Evolutionary conservation across 306 rosid species (phyloP), one percentile per base, ranked within the genome.

Genomic region (Sindora glabra): DNA sequence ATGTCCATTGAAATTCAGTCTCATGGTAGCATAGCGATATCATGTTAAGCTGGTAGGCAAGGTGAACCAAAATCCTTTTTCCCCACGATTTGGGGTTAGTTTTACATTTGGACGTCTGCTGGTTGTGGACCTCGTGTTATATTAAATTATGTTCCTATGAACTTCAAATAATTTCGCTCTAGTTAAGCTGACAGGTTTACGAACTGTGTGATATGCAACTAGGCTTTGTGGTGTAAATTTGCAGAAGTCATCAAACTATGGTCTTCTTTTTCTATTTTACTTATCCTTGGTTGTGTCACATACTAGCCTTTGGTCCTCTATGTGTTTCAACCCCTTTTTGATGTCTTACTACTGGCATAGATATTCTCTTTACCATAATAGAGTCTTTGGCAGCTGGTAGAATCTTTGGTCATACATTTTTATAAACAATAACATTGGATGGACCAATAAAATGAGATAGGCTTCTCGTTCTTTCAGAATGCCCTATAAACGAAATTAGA

Each of bases 381-480:
- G 24, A 38, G 10, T 27, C 44, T 51, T 46, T 67, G 6, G 15
- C 29, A 60, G 46, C 34, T 10, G 25, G 14, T 24, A 17, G 56
- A 53, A 34, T 46, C 36, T 34, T 6, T 54, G 29, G 38, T 21
- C 33, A 22, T 4, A 4, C 3, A 1, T 29, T 9, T 34, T 11
- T 45, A 2, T 23, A n/a, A 57, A 13, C 25, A 26, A 16, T 36
- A 61, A 59, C 37, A 37, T 1, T 32, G 22, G 17, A n/a, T 39
- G 62, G 18, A 15, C 42, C 27, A 15, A 46, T 36, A 55, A 56
- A 71, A 27, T 56, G 53, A 45, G 21, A 10, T 49, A 9, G 54
- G 56, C 30, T n/a, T 22, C 48, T 5, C 21, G 49, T 56, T 30
- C 26, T 41, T 67, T 71, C 36, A 45, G 41, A 67, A 67, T 56